A percentile compares a stretch with the other conserved stretches of the same genome.
phyloP scores from a whole-genome alignment of 2,329 filamentous ascomycete genomes.

The Alternaria ethzedia region DNA sequence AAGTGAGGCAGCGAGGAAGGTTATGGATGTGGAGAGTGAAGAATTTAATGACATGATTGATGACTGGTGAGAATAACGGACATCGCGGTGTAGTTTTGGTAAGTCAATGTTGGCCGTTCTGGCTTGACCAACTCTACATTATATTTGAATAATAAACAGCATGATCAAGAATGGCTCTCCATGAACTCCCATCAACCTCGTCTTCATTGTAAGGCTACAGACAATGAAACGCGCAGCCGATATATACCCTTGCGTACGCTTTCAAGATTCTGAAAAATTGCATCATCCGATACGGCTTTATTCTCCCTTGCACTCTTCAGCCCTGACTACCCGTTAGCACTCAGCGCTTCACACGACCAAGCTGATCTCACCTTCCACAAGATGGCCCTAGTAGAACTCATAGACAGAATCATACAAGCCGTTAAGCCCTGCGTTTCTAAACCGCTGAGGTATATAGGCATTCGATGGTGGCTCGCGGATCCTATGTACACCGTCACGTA shows the following conservation, averaged over 20 bases:
- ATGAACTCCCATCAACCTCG: background rate
- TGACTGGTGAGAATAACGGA: constrained; percentile 45
- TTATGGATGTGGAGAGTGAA: constrained; percentile 53
- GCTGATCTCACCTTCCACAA: background rate
- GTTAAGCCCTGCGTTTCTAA: background rate
- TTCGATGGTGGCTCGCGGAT: background rate
- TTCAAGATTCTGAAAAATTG: background rate
- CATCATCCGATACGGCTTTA: background rate
- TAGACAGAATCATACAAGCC: background rate
- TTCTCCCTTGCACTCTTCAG: background rate
- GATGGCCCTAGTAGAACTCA: background rate
- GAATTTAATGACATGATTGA: constrained; percentile 56
- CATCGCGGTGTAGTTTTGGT: background rate
- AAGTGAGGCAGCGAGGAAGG: constrained; percentile 54
- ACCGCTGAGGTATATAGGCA: background rate
- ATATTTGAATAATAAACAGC: background rate
- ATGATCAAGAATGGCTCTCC: background rate
- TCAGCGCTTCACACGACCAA: background rate
- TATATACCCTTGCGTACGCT: background rate
- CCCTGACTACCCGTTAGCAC: background rate
- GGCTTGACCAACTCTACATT: background rate
- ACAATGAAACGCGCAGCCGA: background rate
- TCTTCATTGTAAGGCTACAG: background rate
- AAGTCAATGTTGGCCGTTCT: background rate
- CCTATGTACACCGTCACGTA: background rate